Evolutionary conservation across 179 eudicot genomes (phyloP).

Genomic region (Gypsophila paniculata): DNA sequence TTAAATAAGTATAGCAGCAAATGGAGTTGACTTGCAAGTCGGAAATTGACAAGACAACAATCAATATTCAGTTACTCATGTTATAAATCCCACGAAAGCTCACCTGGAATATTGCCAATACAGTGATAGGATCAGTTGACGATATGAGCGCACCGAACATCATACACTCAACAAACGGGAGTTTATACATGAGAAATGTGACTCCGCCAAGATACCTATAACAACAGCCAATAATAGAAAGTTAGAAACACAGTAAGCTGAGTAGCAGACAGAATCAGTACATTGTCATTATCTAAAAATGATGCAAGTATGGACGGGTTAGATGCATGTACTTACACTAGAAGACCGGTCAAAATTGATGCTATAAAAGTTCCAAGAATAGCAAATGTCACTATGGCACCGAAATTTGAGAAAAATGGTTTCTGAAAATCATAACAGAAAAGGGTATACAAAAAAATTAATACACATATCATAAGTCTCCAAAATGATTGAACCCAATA

Average conservation of each 20-base stretch:
- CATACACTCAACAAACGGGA: constrained; percentile 89
- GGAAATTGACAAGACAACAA: not conserved
- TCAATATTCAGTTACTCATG: constrained; percentile 6
- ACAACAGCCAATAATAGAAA: constrained; percentile 12
- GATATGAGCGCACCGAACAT: constrained; percentile 99
- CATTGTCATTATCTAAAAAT: not conserved
- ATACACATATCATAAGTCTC: not conserved
- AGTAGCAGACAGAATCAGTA: constrained; percentile 19
- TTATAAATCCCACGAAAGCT: constrained; percentile 4
- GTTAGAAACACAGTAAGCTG: constrained; percentile 14
- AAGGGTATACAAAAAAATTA: not conserved
- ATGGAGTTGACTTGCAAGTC: constrained; percentile 1
- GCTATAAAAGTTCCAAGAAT: constrained; percentile 86
- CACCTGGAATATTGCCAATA: constrained; percentile 94
- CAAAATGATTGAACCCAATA: not conserved
- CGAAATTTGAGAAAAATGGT: constrained; percentile 98
- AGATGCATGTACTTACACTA: constrained; percentile 63
- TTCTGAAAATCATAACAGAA: constrained; percentile 53
- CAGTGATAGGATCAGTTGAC: constrained; percentile 98
- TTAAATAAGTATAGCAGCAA: not conserved
- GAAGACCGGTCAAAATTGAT: constrained; percentile 79
- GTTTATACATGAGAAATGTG: constrained; percentile 67
- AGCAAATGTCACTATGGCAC: constrained; percentile 92
- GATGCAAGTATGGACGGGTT: not conserved
- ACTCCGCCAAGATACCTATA: constrained; percentile 89